Evolutionary conservation across 2,329 filamentous ascomycete species (phyloP), one percentile per base, ranked within the genome.

Genomic region (Stagonosporopsis cucurbitacearum): DNA sequence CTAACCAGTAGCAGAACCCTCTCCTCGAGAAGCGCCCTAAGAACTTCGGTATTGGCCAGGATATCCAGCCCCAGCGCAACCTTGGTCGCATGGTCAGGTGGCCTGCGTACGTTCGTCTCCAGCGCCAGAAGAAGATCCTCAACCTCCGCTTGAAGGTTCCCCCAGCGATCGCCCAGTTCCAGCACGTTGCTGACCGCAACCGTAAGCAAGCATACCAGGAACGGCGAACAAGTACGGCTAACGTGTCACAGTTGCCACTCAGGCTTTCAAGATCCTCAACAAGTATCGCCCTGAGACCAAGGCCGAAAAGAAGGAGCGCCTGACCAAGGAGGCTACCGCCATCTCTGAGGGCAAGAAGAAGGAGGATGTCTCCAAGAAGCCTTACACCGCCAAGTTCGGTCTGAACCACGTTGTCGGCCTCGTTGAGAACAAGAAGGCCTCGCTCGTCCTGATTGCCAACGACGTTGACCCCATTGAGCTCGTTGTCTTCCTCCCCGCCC

Each of bases 241-340:
- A 69, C 39, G 55, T 47, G 17, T 20, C 26, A n/a, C 36, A 69
- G 68, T 94, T 69, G 96, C 96, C 71, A 91, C 92, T 74, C 94
- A 98, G 85, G 86, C 91, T 68, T 95, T 99, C 87, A 98, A 98
- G 88, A 89, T 99, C 78, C 91, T 99, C 78, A 96, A 96, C 91
- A 99, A 99, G 88, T 99, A 99, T 90, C 92, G 94, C 75, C 95
- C 95, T 70, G 95, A 99, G 88, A 96, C 91, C 81, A 98, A 97
- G 89, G 84, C 86, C 74, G 94, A 98, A 89, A 99, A 99, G 92
- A 99, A 98, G 89, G 96, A 99, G 86, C 92, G 95, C 83, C 86
- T 99, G 68, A 88, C 91, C 80, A 92, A 96, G 87, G 95, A 99
- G 88, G 95, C 96, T 67, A 96, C 93, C 74, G 96, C 95, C 76